Percentiles rank a stretch among this genome's conserved stretches.
Evolutionary conservation across 2,329 filamentous ascomycete genomes (phyloP).

Genomic region (Fusarium oligoseptatum): DNA sequence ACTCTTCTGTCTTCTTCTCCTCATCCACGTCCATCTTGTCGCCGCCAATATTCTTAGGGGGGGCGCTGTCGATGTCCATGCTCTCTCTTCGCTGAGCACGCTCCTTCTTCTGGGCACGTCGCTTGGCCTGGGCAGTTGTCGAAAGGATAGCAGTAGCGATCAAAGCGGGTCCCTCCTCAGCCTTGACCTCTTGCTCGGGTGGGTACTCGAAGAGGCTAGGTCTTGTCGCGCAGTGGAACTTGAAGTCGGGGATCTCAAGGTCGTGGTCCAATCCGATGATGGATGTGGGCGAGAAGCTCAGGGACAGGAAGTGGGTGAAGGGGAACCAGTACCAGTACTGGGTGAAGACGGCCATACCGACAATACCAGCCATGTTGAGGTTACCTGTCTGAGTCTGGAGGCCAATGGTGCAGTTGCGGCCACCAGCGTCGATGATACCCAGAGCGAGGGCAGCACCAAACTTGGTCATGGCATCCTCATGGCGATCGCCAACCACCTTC

Average conservation of each 20-base stretch:
- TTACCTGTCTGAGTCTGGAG: conserved; percentile 98
- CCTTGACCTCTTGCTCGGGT: conserved; percentile 94
- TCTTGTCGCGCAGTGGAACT: conserved; percentile 94
- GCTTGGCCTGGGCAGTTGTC: conserved; percentile 96
- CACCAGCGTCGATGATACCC: conserved; percentile 97
- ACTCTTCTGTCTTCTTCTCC: conserved; percentile 66
- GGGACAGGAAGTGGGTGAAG: conserved; percentile 94
- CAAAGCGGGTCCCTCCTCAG: conserved; percentile 91
- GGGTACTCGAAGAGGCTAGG: conserved; percentile 98
- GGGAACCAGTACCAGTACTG: conserved; percentile 99
- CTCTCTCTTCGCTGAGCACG: conserved; percentile 89
- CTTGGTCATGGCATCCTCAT: conserved; percentile 99
- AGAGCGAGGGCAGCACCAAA: conserved; percentile 95
- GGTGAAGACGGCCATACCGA: conserved; percentile 97
- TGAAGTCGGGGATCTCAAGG: conserved; percentile 92
- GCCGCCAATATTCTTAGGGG: conserved; percentile 66
- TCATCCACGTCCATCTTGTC: conserved; percentile 94
- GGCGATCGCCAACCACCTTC: conserved; percentile 93
- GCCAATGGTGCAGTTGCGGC: conserved; percentile 97
- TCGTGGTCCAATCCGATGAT: conserved; percentile 96
- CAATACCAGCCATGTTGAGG: conserved; percentile 97
- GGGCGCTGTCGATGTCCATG: conserved; percentile 91
- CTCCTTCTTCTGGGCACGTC: conserved; percentile 94
- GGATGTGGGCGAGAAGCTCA: conserved; percentile 96
- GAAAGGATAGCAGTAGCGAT: conserved; percentile 96